These are phyloP conservation scores for Lentinula raphanica DNA, from an alignment of 768 basidiomycete genomes.

Conservation along the genomic window DNA sequence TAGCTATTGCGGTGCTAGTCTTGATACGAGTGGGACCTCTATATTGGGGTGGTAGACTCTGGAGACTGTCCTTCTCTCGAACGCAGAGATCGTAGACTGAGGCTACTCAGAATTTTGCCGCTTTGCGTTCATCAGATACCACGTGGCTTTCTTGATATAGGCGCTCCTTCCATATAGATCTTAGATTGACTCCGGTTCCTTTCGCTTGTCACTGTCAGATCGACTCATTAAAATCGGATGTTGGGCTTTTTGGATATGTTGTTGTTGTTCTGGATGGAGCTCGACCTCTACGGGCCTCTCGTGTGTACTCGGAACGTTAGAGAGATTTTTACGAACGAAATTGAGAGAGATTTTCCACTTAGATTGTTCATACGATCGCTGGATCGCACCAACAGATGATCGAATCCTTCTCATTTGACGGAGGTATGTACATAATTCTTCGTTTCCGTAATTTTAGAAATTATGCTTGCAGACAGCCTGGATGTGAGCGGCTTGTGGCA, in stretches of 20 bases:
- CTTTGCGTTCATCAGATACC: neutral
- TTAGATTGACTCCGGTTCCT: slow-evolving; percentile 8
- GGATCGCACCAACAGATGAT: neutral
- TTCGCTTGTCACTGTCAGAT: neutral
- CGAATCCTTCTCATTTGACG: neutral
- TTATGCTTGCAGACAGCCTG: neutral
- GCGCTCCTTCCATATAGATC: slow-evolving; percentile 1
- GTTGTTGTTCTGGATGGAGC: neutral
- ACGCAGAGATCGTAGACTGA: neutral
- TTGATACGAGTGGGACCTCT: slow-evolving; percentile 41
- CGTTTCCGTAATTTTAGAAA: neutral
- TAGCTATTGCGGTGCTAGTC: slow-evolving; percentile 41
- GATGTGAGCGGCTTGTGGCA: neutral
- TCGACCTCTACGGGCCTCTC: neutral
- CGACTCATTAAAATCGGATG: neutral
- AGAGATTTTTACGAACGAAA: neutral
- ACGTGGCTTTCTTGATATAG: slow-evolving; percentile 5
- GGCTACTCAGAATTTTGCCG: neutral
- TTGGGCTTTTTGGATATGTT: neutral
- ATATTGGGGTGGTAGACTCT: slow-evolving; percentile 43
- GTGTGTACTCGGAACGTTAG: neutral
- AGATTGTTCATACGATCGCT: neutral
- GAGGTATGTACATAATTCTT: neutral
- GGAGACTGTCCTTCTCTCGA: slow-evolving; percentile 13
- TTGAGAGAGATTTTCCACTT: neutral